Evolutionary conservation across 257 asterid species (phyloP), one percentile per base, ranked within the genome.

Genomic region (Capsicum rhomboideum): DNA sequence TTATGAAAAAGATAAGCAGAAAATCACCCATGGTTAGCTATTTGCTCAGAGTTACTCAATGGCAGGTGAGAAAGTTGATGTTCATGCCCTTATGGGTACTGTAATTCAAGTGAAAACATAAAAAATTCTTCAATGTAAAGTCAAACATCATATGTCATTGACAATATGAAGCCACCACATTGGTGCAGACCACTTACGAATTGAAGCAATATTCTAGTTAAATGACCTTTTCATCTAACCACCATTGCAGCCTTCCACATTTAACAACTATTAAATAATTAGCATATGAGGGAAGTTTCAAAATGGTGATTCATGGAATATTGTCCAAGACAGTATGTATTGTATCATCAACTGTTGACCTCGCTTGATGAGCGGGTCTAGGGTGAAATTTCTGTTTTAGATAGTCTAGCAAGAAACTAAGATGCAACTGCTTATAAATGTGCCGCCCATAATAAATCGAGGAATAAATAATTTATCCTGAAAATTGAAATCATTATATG

Each of bases 31-130:
- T 85, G 85, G 84, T 83, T 34, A 7, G 17, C 67, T 79, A 56
- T 44, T 82, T 95, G 88, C 84, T 77, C 63, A 77, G 46, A 50
- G 82, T 49, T 92, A 92, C 85, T 97, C 97, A 9, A 94, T 92
- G 97, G 98, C 98, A 21, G 14, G 46, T 26, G 63, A 50, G 63
- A 17, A 77, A 50, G 63, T 50, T 77, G 46, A 26, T 16, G 63
- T 8, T 4, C 16, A 23, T 49, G 81, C 61, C 42, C 81, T 75
- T 75, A 50, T 77, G 82, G 82, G 9, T 20, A 13, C 28, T 77
- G 26, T 49, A 91, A 88, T 82, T 69, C 89, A 87, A 89, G 80
- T 58, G 86, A 79, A 88, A 89, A 92, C 87, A 87, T 84, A 87
- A 87, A 87, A 80, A 83, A 74, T n/a, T 83, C 74, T 82, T 72